phyloP scores from a whole-genome alignment of 2,329 filamentous ascomycete genomes.

The Cladosporium sp. region DNA sequence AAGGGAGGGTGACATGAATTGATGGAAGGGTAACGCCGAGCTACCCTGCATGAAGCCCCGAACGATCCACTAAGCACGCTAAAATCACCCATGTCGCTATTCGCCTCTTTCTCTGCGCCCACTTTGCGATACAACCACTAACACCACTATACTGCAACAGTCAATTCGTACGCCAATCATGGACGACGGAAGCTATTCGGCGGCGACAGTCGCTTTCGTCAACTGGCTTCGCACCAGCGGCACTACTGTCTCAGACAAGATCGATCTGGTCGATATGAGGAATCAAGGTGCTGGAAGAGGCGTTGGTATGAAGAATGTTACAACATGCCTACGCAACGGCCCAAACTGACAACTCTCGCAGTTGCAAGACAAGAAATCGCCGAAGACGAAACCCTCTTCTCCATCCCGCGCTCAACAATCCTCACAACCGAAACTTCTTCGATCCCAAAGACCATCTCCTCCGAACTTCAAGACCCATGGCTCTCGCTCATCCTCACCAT shows the following conservation, averaged over 20 bases:
- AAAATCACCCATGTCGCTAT: not conserved
- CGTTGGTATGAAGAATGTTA: slow-evolving; percentile 54
- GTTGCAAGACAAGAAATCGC: slow-evolving; percentile 70
- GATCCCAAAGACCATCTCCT: slow-evolving; percentile 51
- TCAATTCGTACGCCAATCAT: slow-evolving; percentile 10
- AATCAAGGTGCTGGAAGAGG: slow-evolving; percentile 59
- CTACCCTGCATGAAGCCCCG: slow-evolving; percentile 5
- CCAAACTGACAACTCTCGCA: slow-evolving; percentile 38
- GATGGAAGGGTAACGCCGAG: slow-evolving; percentile 4
- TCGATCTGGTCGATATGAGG: slow-evolving; percentile 59
- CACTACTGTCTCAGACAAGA: slow-evolving; percentile 58
- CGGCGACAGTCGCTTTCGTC: slow-evolving; percentile 53
- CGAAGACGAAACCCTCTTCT: slow-evolving; percentile 76
- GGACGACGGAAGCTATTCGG: slow-evolving; percentile 35
- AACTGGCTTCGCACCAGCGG: slow-evolving; percentile 57
- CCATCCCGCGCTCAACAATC: slow-evolving; percentile 70
- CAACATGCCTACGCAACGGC: not conserved
- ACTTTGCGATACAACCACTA: slow-evolving; percentile 11
- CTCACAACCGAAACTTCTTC: slow-evolving; percentile 72
- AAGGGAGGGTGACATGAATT: not conserved
- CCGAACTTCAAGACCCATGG: slow-evolving; percentile 47
- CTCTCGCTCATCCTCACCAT: slow-evolving; percentile 71
- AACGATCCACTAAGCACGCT: slow-evolving; percentile 13
- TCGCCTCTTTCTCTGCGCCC: slow-evolving; percentile 19
- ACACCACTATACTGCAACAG: not conserved